Conservation (phyloP, 306 rosid species). For the Pterocarpus santalinus region DNA sequence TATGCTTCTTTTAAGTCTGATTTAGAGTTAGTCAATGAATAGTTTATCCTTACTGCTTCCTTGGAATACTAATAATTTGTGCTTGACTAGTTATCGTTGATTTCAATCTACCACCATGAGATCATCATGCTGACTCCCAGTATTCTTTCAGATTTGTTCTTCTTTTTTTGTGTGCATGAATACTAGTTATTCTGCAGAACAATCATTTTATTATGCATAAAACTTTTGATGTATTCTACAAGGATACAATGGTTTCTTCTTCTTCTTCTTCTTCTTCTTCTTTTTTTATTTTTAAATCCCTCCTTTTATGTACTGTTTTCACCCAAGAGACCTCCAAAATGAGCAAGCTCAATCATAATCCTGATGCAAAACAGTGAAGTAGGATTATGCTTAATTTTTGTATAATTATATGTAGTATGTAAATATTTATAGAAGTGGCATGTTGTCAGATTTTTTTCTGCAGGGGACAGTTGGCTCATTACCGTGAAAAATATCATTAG, state of each 20-base stretch:
- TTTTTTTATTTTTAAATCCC: neutral
- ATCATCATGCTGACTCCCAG: neutral
- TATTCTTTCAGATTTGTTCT: conserved; percentile 7
- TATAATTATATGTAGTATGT: neutral
- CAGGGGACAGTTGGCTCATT: neutral
- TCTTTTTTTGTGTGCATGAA: neutral
- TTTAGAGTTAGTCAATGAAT: conserved; percentile 18
- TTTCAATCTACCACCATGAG: conserved; percentile 9
- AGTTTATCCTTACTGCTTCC: conserved; percentile 21
- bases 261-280: neutral
- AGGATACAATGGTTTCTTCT: neutral
- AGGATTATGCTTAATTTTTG: neutral
- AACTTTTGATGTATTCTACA: neutral
- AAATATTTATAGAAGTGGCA: neutral
- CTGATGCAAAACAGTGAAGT: neutral
- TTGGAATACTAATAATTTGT: conserved; percentile 19
- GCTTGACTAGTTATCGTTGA: conserved; percentile 33
- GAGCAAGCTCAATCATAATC: neutral
- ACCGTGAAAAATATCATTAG: conserved; percentile 1
- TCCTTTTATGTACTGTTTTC: neutral
- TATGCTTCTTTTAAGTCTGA: conserved; percentile 27
- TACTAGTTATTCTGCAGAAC: conserved; percentile 16
- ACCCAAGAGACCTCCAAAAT: neutral
- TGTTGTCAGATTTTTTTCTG: neutral
- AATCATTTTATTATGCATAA: neutral